phyloP scores from a whole-genome alignment of 2,329 filamentous ascomycete genomes.

The Sporothrix protearum region DNA sequence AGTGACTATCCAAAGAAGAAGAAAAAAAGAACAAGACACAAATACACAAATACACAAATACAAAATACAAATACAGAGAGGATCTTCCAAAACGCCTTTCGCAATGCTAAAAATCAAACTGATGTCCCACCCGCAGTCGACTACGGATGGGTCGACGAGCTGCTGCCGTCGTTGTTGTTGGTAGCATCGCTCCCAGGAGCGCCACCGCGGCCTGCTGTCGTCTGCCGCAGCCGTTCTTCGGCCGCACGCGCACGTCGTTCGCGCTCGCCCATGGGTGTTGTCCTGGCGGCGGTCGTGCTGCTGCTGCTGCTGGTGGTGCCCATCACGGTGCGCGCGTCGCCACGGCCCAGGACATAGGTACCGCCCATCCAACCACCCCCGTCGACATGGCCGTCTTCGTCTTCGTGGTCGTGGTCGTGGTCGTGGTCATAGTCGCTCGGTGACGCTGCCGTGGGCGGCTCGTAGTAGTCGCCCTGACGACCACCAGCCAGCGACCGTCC shows the following conservation, averaged over 20 bases:
- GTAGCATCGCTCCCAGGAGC: background rate
- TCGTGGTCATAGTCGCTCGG: slow-evolving; percentile 40
- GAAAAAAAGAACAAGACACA: too few relatives aligned
- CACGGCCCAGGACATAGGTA: slow-evolving; percentile 67
- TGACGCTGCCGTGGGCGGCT: slow-evolving; percentile 40
- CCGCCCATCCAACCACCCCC: slow-evolving; percentile 76
- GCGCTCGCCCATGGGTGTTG: slow-evolving; percentile 56
- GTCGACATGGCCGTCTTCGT: slow-evolving; percentile 58
- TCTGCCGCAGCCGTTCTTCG: slow-evolving; percentile 60
- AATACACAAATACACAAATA: background rate
- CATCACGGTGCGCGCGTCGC: slow-evolving; percentile 26
- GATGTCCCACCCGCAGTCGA: background rate
- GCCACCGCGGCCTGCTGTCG: slow-evolving; percentile 23
- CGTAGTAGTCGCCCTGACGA: slow-evolving; percentile 60
- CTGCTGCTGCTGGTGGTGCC: background rate
- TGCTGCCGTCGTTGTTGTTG: background rate
- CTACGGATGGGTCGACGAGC: background rate
- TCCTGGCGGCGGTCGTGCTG: slow-evolving; percentile 22
- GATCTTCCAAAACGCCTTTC: slow-evolving; percentile 3
- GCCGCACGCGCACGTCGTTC: slow-evolving; percentile 73
- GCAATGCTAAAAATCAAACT: background rate
- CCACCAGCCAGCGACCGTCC: slow-evolving; percentile 63
- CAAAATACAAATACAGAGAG: background rate
- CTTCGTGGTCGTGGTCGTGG: slow-evolving; percentile 37
- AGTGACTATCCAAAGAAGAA: background rate